Evolutionary conservation across 768 basidiomycete genomes (phyloP).

Genomic region (Pisolithus tinctorius): DNA sequence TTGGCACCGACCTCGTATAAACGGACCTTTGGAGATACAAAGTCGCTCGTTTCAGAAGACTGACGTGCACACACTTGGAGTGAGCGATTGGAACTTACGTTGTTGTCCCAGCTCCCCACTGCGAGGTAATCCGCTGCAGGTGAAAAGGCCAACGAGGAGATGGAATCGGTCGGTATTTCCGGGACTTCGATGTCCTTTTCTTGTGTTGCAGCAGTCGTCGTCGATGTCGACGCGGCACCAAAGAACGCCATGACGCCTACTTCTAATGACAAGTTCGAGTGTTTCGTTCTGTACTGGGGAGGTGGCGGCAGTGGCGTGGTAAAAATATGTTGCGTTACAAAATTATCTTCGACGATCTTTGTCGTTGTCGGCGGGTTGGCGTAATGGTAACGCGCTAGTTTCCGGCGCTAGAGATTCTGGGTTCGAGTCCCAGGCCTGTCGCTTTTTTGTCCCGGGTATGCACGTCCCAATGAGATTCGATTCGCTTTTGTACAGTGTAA

Average conservation of each 20-base stretch:
- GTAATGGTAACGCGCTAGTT: conserved; percentile 63
- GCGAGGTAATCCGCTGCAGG: conserved; percentile 84
- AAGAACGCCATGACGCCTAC: conserved; percentile 39
- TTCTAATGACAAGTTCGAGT: background rate
- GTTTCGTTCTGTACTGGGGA: too few relatives aligned
- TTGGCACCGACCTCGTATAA: conserved; percentile 83
- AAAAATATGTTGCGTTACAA: background rate
- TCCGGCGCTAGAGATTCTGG: conserved; percentile 58
- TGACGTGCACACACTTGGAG: background rate
- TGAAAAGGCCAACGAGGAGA: conserved; percentile 81
- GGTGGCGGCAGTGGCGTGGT: conserved; percentile 8
- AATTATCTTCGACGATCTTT: background rate
- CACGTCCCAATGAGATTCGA: too few relatives aligned
- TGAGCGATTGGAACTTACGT: conserved; percentile 42
- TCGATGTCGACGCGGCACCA: conserved; percentile 22
- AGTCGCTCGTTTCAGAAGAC: conserved; percentile 6
- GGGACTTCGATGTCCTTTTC: conserved; percentile 79
- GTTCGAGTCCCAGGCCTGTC: conserved; percentile 61
- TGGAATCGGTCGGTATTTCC: conserved; percentile 80
- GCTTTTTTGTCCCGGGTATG: conserved; percentile 18
- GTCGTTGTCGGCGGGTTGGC: conserved; percentile 41
- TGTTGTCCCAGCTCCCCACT: conserved; percentile 92
- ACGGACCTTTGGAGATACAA: conserved; percentile 56
- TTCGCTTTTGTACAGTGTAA: too few relatives aligned
- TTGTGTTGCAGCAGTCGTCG: conserved; percentile 32